Base-by-base conservation (phyloP, 495 filamentous ascomycete genomes). In the Talaromyces nanjingensis region DNA sequence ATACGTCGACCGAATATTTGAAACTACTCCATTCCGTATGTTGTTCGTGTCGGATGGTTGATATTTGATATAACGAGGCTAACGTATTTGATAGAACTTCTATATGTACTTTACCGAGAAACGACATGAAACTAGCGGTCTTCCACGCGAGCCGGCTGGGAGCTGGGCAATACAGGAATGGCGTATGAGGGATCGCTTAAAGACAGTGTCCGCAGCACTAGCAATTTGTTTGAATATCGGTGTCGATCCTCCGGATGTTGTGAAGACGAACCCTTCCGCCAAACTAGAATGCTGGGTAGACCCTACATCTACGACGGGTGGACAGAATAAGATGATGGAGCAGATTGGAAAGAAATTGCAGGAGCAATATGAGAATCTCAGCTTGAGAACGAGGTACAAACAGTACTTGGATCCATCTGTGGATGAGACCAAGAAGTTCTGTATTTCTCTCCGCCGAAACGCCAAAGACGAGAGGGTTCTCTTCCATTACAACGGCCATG, bases 51-150 rank as follows among this genome's bases (percentile, higher is more conserved):
- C 9, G 58, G n/a, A 6, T 27, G 12, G 42, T 57, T 60, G 54
- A 33, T 24, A 55, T 20, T 49, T 34, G 52, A n/a, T 29, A 53
- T 7, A 20, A 16, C 34, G 49, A 57, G 22, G 22, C 6, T 62
- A 18, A 62, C 29, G 61, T 66, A 14, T 61, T 25, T 62, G 33
- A 54, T 11, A 81, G 76, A 79, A 77, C 64, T 98, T 96, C 83
- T 97, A 93, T 78, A 97, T 97, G 93, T 99, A 98, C 74, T 99
- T 89, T 72, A 96, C 92, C 55, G 94, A 98, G 72, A 98, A 98
- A 73, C 87, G 92, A 27, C 94, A 98, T 72, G 94, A 98, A 72
- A 94, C 91, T n/a, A 91, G 92, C 39, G 96, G 94, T 18, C 90
- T 94, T 62, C 92, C 96, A 9, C 89, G 93, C 72, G 82, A 83